These are phyloP conservation scores for Fusarium torulosum DNA, from an alignment of 2,329 filamentous ascomycete species.

Conservation along the genomic window DNA sequence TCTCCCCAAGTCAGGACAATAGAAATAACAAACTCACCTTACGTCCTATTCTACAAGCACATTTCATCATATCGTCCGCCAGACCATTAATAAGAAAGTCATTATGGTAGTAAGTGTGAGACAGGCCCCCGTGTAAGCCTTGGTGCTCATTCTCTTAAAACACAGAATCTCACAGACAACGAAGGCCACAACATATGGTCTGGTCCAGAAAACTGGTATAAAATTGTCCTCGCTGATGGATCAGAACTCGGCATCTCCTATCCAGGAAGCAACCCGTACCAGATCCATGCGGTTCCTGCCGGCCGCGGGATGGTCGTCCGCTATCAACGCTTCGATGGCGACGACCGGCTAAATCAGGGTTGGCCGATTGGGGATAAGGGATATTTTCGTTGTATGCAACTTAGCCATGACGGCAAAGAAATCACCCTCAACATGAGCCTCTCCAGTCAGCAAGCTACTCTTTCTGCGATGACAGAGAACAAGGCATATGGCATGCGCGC, in stretches of 20 bases:
- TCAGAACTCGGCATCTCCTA: slow-evolving; percentile 1
- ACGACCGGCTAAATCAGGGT: not conserved
- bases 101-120: too few species aligned
- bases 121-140: too few species aligned
- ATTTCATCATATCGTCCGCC: too few species aligned
- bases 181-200: too few species aligned
- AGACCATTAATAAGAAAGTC: too few species aligned
- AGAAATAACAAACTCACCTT: too few species aligned
- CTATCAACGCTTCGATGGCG: not conserved
- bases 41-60: too few species aligned
- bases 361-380: slow-evolving; percentile 1
- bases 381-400: not conserved
- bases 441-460: not conserved
- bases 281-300: not conserved
- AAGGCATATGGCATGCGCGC: not conserved
- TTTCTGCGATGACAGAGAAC: not conserved
- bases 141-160: too few species aligned
- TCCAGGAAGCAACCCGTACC: slow-evolving; percentile 1
- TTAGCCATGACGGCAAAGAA: not conserved
- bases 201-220: too few species aligned
- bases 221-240: not conserved
- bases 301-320: not conserved
- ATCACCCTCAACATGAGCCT: not conserved
- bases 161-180: too few species aligned
- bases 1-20: too few species aligned